Conservation (phyloP, 371 early-diverging fungal species). For the Mortierella sp. region DNA sequence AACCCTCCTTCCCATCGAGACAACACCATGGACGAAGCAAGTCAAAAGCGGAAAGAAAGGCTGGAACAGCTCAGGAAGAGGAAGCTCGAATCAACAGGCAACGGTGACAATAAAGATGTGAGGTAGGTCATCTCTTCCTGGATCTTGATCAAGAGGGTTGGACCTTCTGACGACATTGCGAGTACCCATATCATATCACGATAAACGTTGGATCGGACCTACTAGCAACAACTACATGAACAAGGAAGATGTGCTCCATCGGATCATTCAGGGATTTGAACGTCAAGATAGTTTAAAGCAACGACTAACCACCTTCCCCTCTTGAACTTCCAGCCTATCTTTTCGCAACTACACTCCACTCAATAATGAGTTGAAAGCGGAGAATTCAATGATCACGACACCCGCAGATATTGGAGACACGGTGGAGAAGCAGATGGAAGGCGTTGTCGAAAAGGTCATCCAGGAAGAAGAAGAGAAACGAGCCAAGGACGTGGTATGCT, state of each 20-base stretch:
- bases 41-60: constrained; percentile 76
- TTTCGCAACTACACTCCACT: constrained; percentile 73
- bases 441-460: constrained; percentile 67
- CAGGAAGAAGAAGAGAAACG: constrained; percentile 70
- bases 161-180: too few relatives aligned
- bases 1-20: too few relatives aligned
- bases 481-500: constrained; percentile 74
- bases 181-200: too few relatives aligned
- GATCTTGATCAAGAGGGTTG: background rate
- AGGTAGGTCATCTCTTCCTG: constrained; percentile 18
- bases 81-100: constrained; percentile 49
- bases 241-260: too few relatives aligned
- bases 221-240: too few relatives aligned
- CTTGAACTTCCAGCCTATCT: constrained; percentile 33
- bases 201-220: too few relatives aligned
- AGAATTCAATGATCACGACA: constrained; percentile 59
- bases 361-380: constrained; percentile 59
- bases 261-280: too few relatives aligned
- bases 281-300: too few relatives aligned
- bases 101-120: constrained; percentile 22
- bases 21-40: constrained; percentile 69
- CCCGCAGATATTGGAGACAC: constrained; percentile 62
- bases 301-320: too few relatives aligned
- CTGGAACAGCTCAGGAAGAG: constrained; percentile 72
- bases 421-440: constrained; percentile 68